Base-by-base conservation (phyloP, 495 filamentous ascomycete species). In the Friedmanniomyces endolithicus region DNA sequence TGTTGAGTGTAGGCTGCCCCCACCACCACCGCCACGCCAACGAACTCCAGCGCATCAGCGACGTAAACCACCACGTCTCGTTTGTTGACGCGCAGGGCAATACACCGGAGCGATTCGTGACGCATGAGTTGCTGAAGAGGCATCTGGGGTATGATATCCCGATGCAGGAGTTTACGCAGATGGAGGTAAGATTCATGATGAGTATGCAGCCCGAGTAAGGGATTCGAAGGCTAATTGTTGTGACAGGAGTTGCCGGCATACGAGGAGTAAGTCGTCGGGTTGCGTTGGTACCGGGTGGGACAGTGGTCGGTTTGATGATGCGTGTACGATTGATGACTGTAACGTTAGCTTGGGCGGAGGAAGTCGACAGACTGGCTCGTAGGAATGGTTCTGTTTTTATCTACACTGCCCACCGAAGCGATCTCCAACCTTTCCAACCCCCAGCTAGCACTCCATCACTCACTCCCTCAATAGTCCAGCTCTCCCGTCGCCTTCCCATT, bases 401-500 rank as follows among this genome's bases (percentile, higher is more conserved):
- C 27, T 31, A 31, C 27, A 31, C 27, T 31, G 27, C 27, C 27
- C 27, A 31, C 27, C 27, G 27, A 31, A 3, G 27, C 27, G 4
- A 31, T 31, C 9, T 9, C 27, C 27, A 31, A 31, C 4, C 27
- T 31, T 31, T 31, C 27, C 27, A 31, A 31, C 4, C 27, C n/a
- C 27, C 27, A 31, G 27, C 27, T 31, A 31, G 27, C 4, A n/a
- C n/a, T n/a, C 27, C 9, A 31, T 31, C n/a, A 9, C 27, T 3
- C 9, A 31, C 27, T 31, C 3, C 4, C 9, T 41, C 37, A 62
- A 33, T 85, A 85, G 62, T 85, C 80, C 52, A 85, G 66, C 64
- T 84, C 81, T 9, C 74, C 78, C 44, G 72, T 72, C 29, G 71
- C 78, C 27, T 75, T 69, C 19, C 71, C 78, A 24, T 71, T 70